Evolutionary conservation across 352 stramenopile species (phyloP), one percentile per base, ranked within the genome.

Genomic region (Phytophthora pisi): DNA sequence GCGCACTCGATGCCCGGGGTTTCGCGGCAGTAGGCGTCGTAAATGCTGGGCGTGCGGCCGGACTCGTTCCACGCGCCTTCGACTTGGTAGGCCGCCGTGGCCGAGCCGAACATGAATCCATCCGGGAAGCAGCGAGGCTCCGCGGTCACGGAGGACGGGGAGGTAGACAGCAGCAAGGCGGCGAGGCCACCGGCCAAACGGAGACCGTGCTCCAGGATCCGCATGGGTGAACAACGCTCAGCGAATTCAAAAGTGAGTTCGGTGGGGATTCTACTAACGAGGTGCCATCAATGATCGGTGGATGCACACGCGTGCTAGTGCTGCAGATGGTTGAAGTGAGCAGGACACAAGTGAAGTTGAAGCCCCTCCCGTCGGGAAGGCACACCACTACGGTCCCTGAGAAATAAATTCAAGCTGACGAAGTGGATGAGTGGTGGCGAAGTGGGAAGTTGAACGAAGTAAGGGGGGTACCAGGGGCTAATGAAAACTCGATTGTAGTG

Each of bases 81-180:
- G 31, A 98, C 90, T 82, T 98, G 92, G 74, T 96, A 97, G 20
- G 82, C 71, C 5, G 90, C 88, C 7, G 91, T 97, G 2, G 90
- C 89, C 15, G 78, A 79, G n/a, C 91, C 93, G 57, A 88, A 96
- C 36, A 90, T 60, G 73, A 97, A 97, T 38, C 62, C 55, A 53
- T 79, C 56, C 0, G 74, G 77, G 49, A 86, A 86, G 62, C 77
- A 86, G 11, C 67, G 56, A 55, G 45, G 28, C 11, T 58, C 56
- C 3, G 57, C 51, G 10, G 28, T 13, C 20, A 57, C 64, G 15
- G 53, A 26, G 2, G 31, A 34, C 1, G 56, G 28, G 13, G 50
- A 38, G 9, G 57, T 34, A 8, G 50, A 52, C 16, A 58, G 2
- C 38, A 64, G 6, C 57, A 61, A 23, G 23, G 16, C 51, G 42